phyloP scores from a whole-genome alignment of 78 protist genomes.

The Emiliania huxleyi region DNA sequence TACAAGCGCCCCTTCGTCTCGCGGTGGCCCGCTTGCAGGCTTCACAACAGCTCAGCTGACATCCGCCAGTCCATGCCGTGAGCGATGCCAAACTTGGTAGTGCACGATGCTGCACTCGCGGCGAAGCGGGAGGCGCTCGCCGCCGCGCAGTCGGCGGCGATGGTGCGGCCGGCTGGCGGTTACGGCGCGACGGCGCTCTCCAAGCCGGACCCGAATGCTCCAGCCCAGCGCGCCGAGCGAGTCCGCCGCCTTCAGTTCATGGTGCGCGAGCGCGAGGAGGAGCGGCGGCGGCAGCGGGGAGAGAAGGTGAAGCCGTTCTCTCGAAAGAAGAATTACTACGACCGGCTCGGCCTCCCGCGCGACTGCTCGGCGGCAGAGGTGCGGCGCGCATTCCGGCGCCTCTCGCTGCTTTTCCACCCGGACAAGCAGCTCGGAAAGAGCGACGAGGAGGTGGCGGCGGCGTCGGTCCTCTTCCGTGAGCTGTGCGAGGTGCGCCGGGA shows the following conservation, averaged over 20 bases:
- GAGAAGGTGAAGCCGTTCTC: neutral
- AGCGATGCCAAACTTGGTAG: too few relatives aligned
- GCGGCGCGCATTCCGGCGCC: conserved; percentile 45
- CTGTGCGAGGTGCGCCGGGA: too few relatives aligned
- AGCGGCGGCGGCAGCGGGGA: neutral
- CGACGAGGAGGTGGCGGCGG: neutral
- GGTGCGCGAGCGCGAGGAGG: neutral
- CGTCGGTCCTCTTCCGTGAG: neutral
- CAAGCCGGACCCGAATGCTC: neutral
- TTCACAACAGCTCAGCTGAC: too few relatives aligned
- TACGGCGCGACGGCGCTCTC: neutral
- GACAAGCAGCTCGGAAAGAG: conserved; percentile 23
- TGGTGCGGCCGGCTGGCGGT: neutral
- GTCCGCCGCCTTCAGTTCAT: neutral
- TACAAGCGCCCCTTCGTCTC: too few relatives aligned
- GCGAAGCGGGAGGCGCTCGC: neutral
- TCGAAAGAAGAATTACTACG: neutral
- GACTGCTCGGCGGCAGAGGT: neutral
- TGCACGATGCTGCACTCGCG: neutral
- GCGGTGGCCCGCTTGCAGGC: too few relatives aligned
- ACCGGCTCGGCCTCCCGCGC: neutral
- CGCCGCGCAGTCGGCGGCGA: neutral
- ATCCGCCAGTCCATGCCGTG: too few relatives aligned
- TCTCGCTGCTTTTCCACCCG: conserved; percentile 26
- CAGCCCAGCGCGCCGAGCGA: neutral